A percentile compares a stretch with the other conserved stretches of the same genome.
These are phyloP conservation scores for Areca catechu DNA, from an alignment of 176 grass and related monocot genomes.

Conservation along the genomic window DNA sequence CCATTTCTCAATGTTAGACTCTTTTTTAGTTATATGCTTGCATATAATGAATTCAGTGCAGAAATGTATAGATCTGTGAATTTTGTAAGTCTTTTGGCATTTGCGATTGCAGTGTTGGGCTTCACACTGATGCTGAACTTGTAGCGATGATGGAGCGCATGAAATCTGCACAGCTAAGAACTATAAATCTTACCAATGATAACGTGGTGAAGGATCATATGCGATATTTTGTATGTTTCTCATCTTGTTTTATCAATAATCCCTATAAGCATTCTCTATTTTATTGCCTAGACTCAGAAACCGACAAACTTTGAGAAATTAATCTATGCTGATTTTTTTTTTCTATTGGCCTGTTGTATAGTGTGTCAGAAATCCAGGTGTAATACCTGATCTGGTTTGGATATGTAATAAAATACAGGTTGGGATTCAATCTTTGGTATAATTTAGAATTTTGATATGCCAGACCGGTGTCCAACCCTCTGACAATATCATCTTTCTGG, in stretches of 20 bases:
- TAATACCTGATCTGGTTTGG: no score
- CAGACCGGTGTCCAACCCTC: no score
- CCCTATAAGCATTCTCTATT: slow-evolving; percentile 12
- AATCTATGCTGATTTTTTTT: no score
- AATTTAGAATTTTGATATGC: no score
- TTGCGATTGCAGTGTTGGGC: slow-evolving; percentile 73
- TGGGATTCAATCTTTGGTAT: no score
- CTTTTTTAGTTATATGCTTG: no score
- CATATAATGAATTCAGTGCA: no score
- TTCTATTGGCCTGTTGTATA: no score
- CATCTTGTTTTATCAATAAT: slow-evolving; percentile 1
- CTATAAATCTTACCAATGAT: slow-evolving; percentile 78
- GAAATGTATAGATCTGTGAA: neutral
- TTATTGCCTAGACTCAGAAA: neutral
- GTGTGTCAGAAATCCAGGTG: no score
- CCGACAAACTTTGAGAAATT: neutral
- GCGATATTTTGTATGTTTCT: slow-evolving; percentile 85
- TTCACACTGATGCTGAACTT: slow-evolving; percentile 83
- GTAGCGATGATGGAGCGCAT: slow-evolving; percentile 54
- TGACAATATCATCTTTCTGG: no score
- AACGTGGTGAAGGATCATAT: slow-evolving; percentile 87
- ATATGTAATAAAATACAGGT: no score
- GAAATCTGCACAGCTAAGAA: slow-evolving; percentile 58
- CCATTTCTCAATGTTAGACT: no score
- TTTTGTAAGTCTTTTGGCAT: neutral